Conservation (phyloP, 257 asterid genomes). For the Solanum chmielewskii region DNA sequence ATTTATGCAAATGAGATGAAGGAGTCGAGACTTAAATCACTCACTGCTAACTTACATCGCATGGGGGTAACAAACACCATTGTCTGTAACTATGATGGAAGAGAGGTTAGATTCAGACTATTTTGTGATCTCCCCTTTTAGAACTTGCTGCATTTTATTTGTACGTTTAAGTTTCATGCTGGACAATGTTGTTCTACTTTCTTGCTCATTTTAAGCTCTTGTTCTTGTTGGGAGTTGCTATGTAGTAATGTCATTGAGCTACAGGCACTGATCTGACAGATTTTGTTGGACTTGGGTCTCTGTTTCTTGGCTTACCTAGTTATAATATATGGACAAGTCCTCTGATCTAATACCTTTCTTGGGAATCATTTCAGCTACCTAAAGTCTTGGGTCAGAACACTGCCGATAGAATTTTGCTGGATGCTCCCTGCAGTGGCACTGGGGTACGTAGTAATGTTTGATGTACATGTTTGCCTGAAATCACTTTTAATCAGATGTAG, state of each 20-base stretch:
- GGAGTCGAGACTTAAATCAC: conserved; percentile 75
- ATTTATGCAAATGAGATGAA: conserved; percentile 93
- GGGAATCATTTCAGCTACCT: conserved; percentile 53
- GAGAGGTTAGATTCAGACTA: conserved; percentile 47
- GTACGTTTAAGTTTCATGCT: not conserved
- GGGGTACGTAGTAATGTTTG: conserved; percentile 48
- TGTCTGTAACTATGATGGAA: conserved; percentile 79
- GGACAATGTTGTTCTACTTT: not conserved
- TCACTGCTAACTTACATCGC: conserved; percentile 83
- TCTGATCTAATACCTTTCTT: not conserved
- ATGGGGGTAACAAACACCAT: conserved; percentile 95
- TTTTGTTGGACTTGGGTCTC: not conserved
- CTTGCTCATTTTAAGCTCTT: not conserved
- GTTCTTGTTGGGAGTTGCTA: not conserved
- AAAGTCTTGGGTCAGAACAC: conserved; percentile 71
- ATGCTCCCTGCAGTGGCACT: conserved; percentile 99
- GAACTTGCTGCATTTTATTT: not conserved
- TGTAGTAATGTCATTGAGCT: not conserved
- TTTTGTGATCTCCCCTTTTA: not conserved
- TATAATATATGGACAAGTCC: not conserved
- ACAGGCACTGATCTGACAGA: not conserved
- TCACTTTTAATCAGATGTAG: not conserved
- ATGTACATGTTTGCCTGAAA: not conserved
- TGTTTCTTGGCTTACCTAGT: not conserved
- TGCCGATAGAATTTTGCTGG: conserved; percentile 80